These are phyloP conservation scores for Alternaria arbusti DNA, from an alignment of 2,329 filamentous ascomycete species.

Conservation along the genomic window DNA sequence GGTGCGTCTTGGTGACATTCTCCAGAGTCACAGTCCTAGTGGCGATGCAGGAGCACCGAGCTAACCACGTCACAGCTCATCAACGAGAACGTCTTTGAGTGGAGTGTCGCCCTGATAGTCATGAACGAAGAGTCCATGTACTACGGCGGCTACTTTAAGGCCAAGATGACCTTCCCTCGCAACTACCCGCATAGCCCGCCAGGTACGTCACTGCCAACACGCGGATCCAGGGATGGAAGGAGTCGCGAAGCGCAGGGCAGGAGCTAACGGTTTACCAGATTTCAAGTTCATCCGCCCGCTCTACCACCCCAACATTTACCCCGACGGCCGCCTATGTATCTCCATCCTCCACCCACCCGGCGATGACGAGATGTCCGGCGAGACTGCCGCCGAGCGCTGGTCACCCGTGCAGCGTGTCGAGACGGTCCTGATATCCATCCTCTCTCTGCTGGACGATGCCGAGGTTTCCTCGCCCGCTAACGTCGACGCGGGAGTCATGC, in stretches of 20 bases:
- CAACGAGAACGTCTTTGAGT: slow-evolving; percentile 83
- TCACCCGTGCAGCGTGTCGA: slow-evolving; percentile 92
- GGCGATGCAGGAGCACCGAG: slow-evolving; percentile 22
- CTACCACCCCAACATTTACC: slow-evolving; percentile 93
- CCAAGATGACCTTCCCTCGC: slow-evolving; percentile 82
- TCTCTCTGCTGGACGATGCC: slow-evolving; percentile 90
- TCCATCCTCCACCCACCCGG: slow-evolving; percentile 94
- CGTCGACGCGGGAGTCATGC: slow-evolving; percentile 87
- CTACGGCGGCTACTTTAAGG: slow-evolving; percentile 92
- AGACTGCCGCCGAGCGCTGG: slow-evolving; percentile 90
- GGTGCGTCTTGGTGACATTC: slow-evolving; percentile 55
- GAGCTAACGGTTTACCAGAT: slow-evolving; percentile 51
- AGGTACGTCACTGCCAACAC: slow-evolving; percentile 48
- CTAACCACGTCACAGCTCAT: slow-evolving; percentile 63
- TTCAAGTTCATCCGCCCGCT: slow-evolving; percentile 85
- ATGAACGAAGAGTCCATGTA: slow-evolving; percentile 91
- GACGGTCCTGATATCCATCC: slow-evolving; percentile 89
- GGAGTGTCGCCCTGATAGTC: slow-evolving; percentile 88
- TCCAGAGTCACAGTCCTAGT: slow-evolving; percentile 3
- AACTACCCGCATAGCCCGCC: slow-evolving; percentile 93
- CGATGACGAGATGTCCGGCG: slow-evolving; percentile 90
- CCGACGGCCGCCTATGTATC: slow-evolving; percentile 90
- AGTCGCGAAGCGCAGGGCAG: not conserved
- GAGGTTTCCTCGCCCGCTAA: slow-evolving; percentile 94
- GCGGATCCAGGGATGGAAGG: not conserved